Base-by-base conservation (phyloP, 2,329 filamentous ascomycete genomes). In the Beauveria bassiana region DNA sequence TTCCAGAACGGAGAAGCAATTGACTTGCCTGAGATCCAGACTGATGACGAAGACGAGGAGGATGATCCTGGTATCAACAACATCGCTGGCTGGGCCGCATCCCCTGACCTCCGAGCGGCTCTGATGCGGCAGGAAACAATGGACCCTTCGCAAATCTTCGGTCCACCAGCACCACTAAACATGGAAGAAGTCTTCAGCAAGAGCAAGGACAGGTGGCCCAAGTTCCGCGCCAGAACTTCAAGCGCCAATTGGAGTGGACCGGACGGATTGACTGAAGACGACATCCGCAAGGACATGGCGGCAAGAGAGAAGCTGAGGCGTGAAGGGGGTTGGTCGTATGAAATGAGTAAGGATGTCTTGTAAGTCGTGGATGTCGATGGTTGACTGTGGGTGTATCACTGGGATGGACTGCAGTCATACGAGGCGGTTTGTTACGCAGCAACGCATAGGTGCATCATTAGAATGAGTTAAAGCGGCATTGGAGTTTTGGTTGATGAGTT, bases 171-270 rank as follows among this genome's bases (percentile, higher is more conserved):
- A 12, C 90, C 92, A 14, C 80, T 99, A 66, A 91, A 91, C 70
- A 95, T 99, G 88, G 96, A 99, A 70, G 93, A 98, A 71, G 92
- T 97, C 38, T 99, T 99, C 76, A 89, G 83, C 74, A 91, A 92
- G 73, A 93, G 89, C 74, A 92, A 92, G 73, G 91, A 93, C 61
- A 80, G 89, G 65, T 86, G 90, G 73, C 90, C 90, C 78, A 90
- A 91, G 70, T 98, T 97, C 81, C 86, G 96, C 20, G 87, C 90
- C 57, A 84, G 95, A 61, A 97, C 93, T 5, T 96, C 91, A 68
- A 96, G 91, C 74, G 96, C 96, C 42, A 96, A 96, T 76, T 99
- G 95, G 95, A 88, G 84, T 70, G 84, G 90, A 60, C 80, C 88
- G 3, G 96, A 99, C 68, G 77, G 81, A 59, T 79, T 99, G 67